Conservation (phyloP, 257 asterid genomes). For the Solanum chilense region DNA sequence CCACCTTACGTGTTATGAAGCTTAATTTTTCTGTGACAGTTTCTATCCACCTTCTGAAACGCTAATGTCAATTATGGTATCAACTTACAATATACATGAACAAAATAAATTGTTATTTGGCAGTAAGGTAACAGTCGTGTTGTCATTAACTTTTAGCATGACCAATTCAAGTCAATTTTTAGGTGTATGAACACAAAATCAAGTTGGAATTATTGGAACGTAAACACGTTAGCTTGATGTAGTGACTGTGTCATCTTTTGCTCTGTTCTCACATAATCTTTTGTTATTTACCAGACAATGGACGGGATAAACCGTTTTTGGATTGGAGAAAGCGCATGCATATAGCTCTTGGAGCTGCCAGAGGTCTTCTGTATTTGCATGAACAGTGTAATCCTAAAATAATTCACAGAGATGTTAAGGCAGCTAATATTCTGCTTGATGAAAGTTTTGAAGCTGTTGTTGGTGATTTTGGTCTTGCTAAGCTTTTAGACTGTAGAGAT, state of each 20-base stretch:
- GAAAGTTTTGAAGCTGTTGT: constrained; percentile 87
- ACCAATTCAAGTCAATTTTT: not conserved
- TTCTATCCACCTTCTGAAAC: not conserved
- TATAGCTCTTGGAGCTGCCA: constrained; percentile 80
- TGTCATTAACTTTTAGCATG: not conserved
- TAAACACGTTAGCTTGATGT: not conserved
- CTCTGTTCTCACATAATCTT: not conserved
- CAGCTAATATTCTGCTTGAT: constrained; percentile 86
- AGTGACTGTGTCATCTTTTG: not conserved
- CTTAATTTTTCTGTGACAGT: not conserved
- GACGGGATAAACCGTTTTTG: constrained; percentile 56
- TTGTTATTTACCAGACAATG: constrained; percentile 28
- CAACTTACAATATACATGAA: not conserved
- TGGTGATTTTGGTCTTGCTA: constrained; percentile 94
- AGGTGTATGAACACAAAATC: not conserved
- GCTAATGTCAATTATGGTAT: not conserved
- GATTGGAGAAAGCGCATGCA: constrained; percentile 82
- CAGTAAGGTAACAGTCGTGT: not conserved
- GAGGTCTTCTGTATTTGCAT: constrained; percentile 86
- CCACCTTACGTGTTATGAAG: not conserved
- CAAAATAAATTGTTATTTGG: not conserved
- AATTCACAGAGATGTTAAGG: constrained; percentile 88
- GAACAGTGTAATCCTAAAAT: constrained; percentile 89
- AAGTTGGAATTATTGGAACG: not conserved
- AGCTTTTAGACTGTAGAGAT: constrained; percentile 77